These are phyloP conservation scores for Zygoascus sp. DNA, from an alignment of 1,139 yeast species.

Conservation along the genomic window DNA sequence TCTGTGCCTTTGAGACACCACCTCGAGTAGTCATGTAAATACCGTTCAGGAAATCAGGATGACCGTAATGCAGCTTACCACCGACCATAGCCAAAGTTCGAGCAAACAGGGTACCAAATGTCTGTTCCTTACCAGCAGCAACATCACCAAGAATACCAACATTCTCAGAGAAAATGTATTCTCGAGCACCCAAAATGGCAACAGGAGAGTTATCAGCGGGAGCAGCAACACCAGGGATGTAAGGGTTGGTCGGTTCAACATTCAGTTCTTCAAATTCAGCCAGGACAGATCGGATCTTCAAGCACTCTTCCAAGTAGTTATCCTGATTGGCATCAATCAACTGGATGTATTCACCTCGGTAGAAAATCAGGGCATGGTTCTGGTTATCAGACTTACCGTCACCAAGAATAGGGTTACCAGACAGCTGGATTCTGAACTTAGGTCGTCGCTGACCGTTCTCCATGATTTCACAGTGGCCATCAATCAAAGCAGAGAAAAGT, in stretches of 20 bases:
- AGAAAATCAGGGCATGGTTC: conserved; percentile 92
- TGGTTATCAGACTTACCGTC: conserved; percentile 99
- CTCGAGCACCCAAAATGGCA: conserved; percentile 99
- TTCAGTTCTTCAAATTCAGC: conserved; percentile 97
- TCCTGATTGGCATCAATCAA: conserved; percentile 98
- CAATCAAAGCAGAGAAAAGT: conserved; percentile 91
- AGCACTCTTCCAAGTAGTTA: conserved; percentile 95
- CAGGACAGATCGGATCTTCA: conserved; percentile 92
- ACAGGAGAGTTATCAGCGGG: conserved; percentile 51
- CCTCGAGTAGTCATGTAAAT: conserved; percentile 97
- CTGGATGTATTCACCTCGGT: conserved; percentile 98
- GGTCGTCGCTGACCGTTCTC: conserved; percentile 99
- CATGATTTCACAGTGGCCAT: conserved; percentile 96
- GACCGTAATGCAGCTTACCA: conserved; percentile 98
- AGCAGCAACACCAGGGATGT: conserved; percentile 41
- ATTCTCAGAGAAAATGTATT: conserved; percentile 97
- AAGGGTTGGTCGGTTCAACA: conserved; percentile 46
- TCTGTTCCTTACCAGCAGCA: conserved; percentile 99
- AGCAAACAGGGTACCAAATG: conserved; percentile 96
- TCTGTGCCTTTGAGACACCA: conserved; percentile 98
- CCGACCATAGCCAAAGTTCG: conserved; percentile 98
- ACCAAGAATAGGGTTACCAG: conserved; percentile 98
- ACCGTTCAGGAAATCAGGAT: conserved; percentile 96
- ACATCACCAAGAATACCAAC: conserved; percentile 99
- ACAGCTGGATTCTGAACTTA: conserved; percentile 92